Evolutionary conservation across 148 eudicot genomes (phyloP).

Genomic region (Salicornia ramosissima): DNA sequence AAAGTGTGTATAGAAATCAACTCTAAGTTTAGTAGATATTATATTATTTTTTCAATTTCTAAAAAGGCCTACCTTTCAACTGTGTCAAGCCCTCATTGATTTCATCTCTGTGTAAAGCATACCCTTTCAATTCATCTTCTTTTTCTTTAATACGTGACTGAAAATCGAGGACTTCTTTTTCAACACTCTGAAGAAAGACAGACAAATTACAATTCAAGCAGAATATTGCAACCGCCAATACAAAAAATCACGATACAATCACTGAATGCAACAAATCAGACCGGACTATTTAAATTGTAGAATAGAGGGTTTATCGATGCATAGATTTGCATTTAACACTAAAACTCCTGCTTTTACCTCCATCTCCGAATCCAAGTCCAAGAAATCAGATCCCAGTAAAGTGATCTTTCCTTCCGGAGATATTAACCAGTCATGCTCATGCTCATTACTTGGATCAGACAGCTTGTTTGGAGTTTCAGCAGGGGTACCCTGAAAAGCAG

Average conservation of each 20-base stretch:
- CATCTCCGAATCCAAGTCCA: slow-evolving; percentile 19
- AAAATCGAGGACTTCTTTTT: slow-evolving; percentile 16
- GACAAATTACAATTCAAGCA: background rate
- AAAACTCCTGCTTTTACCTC: background rate
- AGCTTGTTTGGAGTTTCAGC: slow-evolving; percentile 10
- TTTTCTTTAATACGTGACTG: slow-evolving; percentile 15
- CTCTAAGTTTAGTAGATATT: too few species aligned
- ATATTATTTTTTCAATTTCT: background rate
- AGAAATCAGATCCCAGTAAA: slow-evolving; percentile 5
- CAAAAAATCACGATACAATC: background rate
- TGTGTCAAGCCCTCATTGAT: slow-evolving; percentile 23
- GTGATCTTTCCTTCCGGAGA: slow-evolving; percentile 18
- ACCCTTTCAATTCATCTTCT: slow-evolving; percentile 27
- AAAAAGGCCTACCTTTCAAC: slow-evolving; percentile 38
- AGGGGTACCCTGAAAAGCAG: slow-evolving; percentile 5
- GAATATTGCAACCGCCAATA: background rate
- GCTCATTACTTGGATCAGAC: slow-evolving; percentile 9
- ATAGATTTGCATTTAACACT: background rate
- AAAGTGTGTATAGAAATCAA: background rate
- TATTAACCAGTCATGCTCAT: slow-evolving; percentile 7
- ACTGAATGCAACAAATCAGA: background rate
- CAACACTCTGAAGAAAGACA: slow-evolving; percentile 38
- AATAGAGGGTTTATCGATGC: background rate
- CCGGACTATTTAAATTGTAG: background rate
- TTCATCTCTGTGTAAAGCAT: background rate